A percentile compares a stretch with the other conserved stretches of the same genome.
Evolutionary conservation across 208 protist species (phyloP).

Genomic region (Leishmania martiniquensis): DNA sequence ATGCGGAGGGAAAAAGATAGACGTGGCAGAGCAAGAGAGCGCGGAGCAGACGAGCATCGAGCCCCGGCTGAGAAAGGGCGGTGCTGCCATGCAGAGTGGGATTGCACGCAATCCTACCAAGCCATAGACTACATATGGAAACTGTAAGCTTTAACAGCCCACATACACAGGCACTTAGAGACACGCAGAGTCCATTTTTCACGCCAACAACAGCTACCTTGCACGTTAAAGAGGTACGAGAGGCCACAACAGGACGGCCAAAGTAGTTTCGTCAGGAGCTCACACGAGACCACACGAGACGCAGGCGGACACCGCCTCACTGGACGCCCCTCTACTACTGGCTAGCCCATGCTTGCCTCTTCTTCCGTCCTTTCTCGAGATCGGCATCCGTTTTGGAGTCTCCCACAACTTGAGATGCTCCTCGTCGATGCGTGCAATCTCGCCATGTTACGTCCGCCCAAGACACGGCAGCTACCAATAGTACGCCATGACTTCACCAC

Average conservation of each 20-base stretch:
- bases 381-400: neutral
- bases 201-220: no score
- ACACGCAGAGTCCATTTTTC: neutral
- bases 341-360: no score
- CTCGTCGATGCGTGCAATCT: neutral
- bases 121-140: neutral
- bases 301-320: neutral
- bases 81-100: neutral
- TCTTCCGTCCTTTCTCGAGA: neutral
- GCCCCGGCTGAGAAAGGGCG: neutral
- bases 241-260: neutral
- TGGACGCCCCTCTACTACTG: neutral
- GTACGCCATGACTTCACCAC: constrained; percentile 38
- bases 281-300: neutral
- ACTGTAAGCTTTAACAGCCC: neutral
- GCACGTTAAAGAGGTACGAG: neutral
- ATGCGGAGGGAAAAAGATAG: neutral
- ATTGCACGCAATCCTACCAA: neutral
- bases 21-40: neutral
- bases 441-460: neutral
- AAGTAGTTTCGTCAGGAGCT: neutral
- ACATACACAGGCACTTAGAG: neutral
- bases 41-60: neutral
- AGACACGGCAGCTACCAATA: constrained; percentile 15
- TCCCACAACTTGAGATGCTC: neutral